These are phyloP conservation scores for Oryza officinalis DNA, from an alignment of 176 grass and related monocot species.

Conservation along the genomic window DNA sequence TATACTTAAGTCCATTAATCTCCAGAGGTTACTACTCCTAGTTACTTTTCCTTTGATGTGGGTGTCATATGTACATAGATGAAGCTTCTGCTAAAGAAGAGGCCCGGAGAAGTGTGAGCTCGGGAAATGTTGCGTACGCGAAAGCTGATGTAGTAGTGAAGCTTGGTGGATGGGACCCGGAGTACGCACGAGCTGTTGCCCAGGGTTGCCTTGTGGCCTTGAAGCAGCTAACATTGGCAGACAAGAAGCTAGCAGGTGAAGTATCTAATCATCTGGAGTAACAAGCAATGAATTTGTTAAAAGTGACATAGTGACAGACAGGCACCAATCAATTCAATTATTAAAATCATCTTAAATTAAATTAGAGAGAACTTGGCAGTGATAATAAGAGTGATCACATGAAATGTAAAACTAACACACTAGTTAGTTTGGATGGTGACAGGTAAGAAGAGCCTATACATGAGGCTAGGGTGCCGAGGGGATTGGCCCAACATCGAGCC, in stretches of 20 bases:
- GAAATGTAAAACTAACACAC: neutral
- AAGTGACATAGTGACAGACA: neutral
- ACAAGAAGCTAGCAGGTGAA: slow-evolving; percentile 88
- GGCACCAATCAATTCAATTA: neutral
- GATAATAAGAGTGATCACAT: neutral
- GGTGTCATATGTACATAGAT: slow-evolving; percentile 41
- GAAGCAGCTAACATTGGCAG: slow-evolving; percentile 81
- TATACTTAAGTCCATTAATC: neutral
- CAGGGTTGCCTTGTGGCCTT: slow-evolving; percentile 83
- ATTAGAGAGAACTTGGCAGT: neutral
- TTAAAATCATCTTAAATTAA: neutral
- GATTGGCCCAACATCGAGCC: slow-evolving; percentile 96
- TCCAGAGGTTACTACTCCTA: neutral
- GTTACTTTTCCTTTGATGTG: neutral
- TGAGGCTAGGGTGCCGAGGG: slow-evolving; percentile 88
- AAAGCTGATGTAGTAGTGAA: slow-evolving; percentile 92
- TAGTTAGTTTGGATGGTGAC: slow-evolving; percentile 9
- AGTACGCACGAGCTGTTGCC: slow-evolving; percentile 73
- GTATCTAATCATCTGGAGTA: neutral
- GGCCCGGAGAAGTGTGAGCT: slow-evolving; percentile 57
- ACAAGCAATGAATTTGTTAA: neutral
- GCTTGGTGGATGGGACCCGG: slow-evolving; percentile 74
- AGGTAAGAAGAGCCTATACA: slow-evolving; percentile 98
- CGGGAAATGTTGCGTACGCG: slow-evolving; percentile 66
- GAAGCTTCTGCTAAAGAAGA: slow-evolving; percentile 86